Evolutionary conservation across 2,329 filamentous ascomycete species (phyloP), one percentile per base, ranked within the genome.

Genomic region (Domatiomyces globalis): DNA sequence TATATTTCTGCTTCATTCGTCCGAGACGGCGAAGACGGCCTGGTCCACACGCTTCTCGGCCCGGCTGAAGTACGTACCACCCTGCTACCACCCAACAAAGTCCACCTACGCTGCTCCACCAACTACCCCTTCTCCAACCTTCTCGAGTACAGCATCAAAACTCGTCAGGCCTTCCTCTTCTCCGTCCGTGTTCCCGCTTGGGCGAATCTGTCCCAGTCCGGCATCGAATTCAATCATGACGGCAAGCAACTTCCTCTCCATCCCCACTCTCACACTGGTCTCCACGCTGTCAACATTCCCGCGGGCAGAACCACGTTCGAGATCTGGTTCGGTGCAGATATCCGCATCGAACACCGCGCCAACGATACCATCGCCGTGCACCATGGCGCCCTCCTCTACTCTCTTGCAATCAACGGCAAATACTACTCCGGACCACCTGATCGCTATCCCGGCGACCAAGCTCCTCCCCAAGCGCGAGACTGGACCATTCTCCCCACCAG

Each of bases 31-130:
- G 58, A 65, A 2, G 63, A 66, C n/a, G 72, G 72, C 2, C 57
- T 79, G 12, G 72, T 68, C 0, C 76, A 80, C 59, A 68, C 69
- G 0, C 63, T 79, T 1, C 70, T 80, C 2, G 64, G 69, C 6
- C 75, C 77, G 1, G 68, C 66, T 2, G 65, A 59, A 0, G 67
- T 73, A 5, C 63, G 60, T 2, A 71, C 72, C 2, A 64, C 59
- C 4, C 60, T 75, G 8, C 25, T 25, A 25, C 19, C 33, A 8
- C 19, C 25, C 4, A 62, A 59, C 43, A 54, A 65, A 17, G 69
- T 77, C 7, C 66, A 60, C 1, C 64, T 78, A 9, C 58, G 59
- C 9, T 74, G 72, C 57, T 62, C 69, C 20, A 79, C 76, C 0
- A 65, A 67, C 48, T 79, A 79, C 60, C 76, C 72, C 0, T 75